phyloP scores from a whole-genome alignment of 192 early-diverging fungal species.

The Spizellomyces sp. region DNA sequence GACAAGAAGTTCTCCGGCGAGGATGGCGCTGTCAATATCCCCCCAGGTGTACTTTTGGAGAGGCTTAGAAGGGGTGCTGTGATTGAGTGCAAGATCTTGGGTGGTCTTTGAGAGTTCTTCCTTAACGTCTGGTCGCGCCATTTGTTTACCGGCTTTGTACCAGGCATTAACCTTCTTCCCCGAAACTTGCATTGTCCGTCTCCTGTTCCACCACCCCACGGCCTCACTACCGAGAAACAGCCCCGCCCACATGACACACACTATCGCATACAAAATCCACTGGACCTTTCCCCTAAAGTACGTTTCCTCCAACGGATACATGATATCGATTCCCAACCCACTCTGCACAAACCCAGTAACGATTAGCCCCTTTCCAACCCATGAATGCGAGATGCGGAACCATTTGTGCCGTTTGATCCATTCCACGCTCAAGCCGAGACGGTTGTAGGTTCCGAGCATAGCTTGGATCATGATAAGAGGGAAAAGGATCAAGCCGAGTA shows the following conservation, averaged over 20 bases:
- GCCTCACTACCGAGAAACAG: conserved; percentile 23
- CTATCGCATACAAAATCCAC: conserved; percentile 33
- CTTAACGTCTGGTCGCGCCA: not conserved
- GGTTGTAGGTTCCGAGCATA: conserved; percentile 20
- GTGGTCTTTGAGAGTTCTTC: not conserved
- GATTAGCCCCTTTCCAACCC: conserved; percentile 12
- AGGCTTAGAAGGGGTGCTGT: not conserved
- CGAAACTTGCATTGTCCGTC: not conserved
- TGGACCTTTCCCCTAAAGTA: conserved; percentile 8
- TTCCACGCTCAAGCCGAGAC: conserved; percentile 21
- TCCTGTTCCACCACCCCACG: not conserved
- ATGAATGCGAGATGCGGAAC: conserved; percentile 14
- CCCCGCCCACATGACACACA: conserved; percentile 23
- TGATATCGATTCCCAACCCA: conserved; percentile 33
- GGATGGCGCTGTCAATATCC: conserved; percentile 29
- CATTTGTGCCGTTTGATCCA: conserved; percentile 7
- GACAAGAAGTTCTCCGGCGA: conserved; percentile 29
- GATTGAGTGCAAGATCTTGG: not conserved
- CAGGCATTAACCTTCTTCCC: not conserved
- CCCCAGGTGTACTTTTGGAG: conserved; percentile 35
- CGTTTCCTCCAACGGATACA: conserved; percentile 34
- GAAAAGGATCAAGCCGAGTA: conserved; percentile 33
- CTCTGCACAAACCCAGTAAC: conserved; percentile 7
- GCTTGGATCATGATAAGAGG: conserved; percentile 26
- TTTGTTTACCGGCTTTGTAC: not conserved